Evolutionary conservation across 176 grass and related monocot species (phyloP).

Genomic region (Secale cereale): DNA sequence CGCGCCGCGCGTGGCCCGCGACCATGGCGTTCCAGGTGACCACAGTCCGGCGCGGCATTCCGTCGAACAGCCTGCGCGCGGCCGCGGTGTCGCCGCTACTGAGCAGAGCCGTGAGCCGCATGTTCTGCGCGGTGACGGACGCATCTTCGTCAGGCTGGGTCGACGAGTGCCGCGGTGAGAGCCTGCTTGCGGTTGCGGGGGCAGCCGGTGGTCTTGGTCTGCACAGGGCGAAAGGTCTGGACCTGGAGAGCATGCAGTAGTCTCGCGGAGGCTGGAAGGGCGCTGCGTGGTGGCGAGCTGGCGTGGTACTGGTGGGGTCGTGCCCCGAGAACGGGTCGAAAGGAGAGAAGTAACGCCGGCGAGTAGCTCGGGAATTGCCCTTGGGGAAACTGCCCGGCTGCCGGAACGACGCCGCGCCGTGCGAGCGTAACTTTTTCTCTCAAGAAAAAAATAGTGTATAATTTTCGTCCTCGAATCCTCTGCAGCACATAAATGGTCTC

Average conservation of each 20-base stretch:
- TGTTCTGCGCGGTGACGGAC: not conserved
- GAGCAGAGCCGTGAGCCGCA: not conserved
- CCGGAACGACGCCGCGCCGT: not conserved
- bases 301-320: not conserved
- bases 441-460: too few relatives aligned
- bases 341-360: not conserved
- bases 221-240: not conserved
- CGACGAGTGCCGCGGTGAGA: not conserved
- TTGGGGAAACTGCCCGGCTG: not conserved
- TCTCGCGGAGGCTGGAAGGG: not conserved
- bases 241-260: conserved; percentile 20
- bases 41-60: conserved; percentile 15
- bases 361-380: not conserved
- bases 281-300: not conserved
- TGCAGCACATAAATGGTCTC: too few relatives aligned
- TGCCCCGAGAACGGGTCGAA: not conserved
- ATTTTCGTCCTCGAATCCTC: too few relatives aligned
- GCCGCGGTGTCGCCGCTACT: not conserved
- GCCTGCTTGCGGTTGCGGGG: not conserved
- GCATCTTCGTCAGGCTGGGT: not conserved
- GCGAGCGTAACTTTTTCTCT: too few relatives aligned
- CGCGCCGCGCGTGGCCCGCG: not conserved
- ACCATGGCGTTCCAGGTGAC: conserved; percentile 39
- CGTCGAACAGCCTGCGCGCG: conserved; percentile 37
- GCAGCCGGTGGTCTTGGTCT: not conserved